These are phyloP conservation scores for Vitis hybrid DNA, from an alignment of 177 flowering plant species.

Conservation along the genomic window DNA sequence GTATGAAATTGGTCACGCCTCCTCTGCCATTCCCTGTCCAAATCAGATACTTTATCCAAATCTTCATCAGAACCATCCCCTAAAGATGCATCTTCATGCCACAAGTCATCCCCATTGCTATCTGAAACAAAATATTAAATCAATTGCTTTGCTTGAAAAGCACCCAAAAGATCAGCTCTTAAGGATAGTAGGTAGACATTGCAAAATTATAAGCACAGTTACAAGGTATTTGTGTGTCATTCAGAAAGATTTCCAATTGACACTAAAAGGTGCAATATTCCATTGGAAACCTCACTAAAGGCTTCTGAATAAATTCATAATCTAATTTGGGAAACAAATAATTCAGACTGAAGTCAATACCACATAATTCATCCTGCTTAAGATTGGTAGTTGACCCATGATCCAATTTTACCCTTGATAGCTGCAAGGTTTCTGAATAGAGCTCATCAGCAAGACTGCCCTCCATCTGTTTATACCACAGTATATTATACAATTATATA, in stretches of 20 bases:
- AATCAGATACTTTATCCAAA: slow-evolving; percentile 32
- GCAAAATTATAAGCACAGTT: not conserved
- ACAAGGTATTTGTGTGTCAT: not conserved
- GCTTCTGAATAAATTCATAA: not conserved
- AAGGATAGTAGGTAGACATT: too few relatives aligned
- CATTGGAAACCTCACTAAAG: not conserved
- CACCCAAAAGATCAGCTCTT: not conserved
- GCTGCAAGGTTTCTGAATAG: slow-evolving; percentile 34
- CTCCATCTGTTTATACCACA: slow-evolving; percentile 17
- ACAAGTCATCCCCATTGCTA: slow-evolving; percentile 28
- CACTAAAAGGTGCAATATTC: too few relatives aligned
- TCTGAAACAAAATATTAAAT: slow-evolving; percentile 23
- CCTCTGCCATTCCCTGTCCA: slow-evolving; percentile 66
- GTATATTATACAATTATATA: too few relatives aligned
- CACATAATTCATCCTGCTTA: slow-evolving; percentile 2
- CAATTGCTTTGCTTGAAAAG: not conserved
- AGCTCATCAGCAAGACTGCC: slow-evolving; percentile 38
- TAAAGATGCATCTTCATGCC: slow-evolving; percentile 45
- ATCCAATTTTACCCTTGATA: slow-evolving; percentile 14
- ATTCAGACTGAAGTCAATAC: slow-evolving; percentile 1
- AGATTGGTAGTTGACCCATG: slow-evolving; percentile 3
- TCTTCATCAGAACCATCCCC: slow-evolving; percentile 34
- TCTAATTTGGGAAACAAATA: not conserved
- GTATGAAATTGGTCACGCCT: slow-evolving; percentile 59
- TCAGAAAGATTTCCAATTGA: too few relatives aligned